Conservation (phyloP, 176 grass and related monocot genomes). For the Oryza meridionalis region DNA sequence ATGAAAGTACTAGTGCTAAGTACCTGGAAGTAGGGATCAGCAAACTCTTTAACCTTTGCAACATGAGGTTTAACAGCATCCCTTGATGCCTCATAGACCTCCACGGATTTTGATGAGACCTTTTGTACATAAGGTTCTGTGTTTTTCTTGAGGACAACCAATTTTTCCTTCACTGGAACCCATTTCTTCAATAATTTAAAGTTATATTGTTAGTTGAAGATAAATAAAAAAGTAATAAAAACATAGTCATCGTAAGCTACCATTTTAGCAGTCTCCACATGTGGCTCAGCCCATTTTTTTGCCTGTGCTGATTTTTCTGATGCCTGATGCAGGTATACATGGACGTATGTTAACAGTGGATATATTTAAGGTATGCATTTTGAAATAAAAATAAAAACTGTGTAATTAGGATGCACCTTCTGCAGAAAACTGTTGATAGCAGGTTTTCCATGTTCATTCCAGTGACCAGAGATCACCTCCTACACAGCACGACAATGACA, state of each 20-base stretch:
- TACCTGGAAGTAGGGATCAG: constrained; percentile 89
- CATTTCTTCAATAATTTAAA: constrained; percentile 73
- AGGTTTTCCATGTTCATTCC: constrained; percentile 83
- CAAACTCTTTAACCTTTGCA: constrained; percentile 61
- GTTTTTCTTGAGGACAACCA: constrained; percentile 62
- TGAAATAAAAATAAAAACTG: constrained; percentile 18
- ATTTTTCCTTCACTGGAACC: constrained; percentile 82
- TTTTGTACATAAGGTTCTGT: constrained; percentile 67
- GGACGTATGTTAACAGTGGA: background rate
- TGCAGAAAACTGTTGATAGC: constrained; percentile 55
- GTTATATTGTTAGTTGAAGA: constrained; percentile 34
- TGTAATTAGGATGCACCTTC: constrained; percentile 53
- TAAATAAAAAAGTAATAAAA: constrained; percentile 30
- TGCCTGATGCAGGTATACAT: constrained; percentile 51
- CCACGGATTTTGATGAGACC: constrained; percentile 64
- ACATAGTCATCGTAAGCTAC: constrained; percentile 38
- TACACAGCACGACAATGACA: constrained; percentile 36
- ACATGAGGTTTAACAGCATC: constrained; percentile 57
- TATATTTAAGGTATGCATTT: constrained; percentile 20
- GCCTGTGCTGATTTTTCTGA: constrained; percentile 80
- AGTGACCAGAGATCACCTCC: constrained; percentile 74
- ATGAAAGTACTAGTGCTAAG: background rate
- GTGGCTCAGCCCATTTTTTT: constrained; percentile 85
- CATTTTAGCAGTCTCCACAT: constrained; percentile 70
- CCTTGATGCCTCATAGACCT: constrained; percentile 70